Evolutionary conservation across 441 rosid species (phyloP).

Genomic region (Codiaeum variegatum): DNA sequence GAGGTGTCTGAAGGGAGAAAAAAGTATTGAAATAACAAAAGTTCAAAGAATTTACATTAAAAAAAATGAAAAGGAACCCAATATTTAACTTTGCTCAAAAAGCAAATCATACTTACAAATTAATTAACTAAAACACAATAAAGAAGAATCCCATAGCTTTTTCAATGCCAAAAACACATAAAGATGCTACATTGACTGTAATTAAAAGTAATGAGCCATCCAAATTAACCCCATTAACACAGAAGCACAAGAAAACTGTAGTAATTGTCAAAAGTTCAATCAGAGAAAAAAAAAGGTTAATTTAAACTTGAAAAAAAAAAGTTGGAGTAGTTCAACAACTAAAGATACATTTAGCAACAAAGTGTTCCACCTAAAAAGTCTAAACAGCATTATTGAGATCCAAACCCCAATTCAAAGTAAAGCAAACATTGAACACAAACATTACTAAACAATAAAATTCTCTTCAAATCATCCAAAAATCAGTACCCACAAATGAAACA

Average conservation of each 20-base stretch:
- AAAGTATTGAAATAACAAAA: not conserved
- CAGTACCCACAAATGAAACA: conserved; percentile 7
- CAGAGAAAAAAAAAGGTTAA: not conserved
- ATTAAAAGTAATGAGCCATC: not conserved
- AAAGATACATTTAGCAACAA: conserved; percentile 17
- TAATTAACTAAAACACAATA: conserved; percentile 7
- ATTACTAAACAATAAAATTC: conserved; percentile 11
- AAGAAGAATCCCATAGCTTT: conserved; percentile 3
- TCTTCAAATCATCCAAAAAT: not conserved
- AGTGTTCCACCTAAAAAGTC: conserved; percentile 11
- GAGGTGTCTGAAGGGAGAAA: conserved; percentile 17
- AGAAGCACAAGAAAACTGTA: not conserved
- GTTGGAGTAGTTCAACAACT: conserved; percentile 31
- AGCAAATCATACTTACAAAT: not conserved
- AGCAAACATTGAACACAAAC: conserved; percentile 6
- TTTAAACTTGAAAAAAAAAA: not conserved
- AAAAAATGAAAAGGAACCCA: not conserved
- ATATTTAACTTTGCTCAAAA: conserved; percentile 9
- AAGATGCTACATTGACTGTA: conserved; percentile 7
- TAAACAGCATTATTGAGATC: conserved; percentile 16
- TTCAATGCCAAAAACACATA: not conserved
- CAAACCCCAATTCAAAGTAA: conserved; percentile 10
- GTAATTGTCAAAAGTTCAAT: not conserved
- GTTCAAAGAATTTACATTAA: not conserved
- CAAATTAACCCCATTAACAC: not conserved